phyloP scores from a whole-genome alignment of 148 eudicot species.

The Pouteria glomerata region DNA sequence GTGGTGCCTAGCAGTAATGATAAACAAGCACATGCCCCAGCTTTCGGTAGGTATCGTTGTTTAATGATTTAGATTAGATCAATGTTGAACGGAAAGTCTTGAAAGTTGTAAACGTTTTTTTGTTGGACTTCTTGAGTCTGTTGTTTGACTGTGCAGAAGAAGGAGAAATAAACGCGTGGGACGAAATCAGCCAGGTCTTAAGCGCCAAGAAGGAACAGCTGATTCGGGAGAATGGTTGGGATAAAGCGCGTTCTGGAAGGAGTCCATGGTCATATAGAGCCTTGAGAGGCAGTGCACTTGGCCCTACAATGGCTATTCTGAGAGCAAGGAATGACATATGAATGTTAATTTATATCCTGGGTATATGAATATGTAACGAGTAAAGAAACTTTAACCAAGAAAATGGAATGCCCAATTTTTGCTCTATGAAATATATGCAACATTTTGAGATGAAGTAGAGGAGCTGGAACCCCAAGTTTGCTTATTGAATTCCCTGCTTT shows the following conservation, averaged over 20 bases:
- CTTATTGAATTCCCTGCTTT: not conserved
- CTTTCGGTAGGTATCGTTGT: conserved; percentile 27
- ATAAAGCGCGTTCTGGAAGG: conserved; percentile 29
- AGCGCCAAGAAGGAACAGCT: conserved; percentile 60
- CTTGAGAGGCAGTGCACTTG: conserved; percentile 54
- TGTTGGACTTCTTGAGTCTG: not conserved
- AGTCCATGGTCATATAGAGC: conserved; percentile 65
- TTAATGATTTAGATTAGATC: not conserved
- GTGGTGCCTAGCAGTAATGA: conserved; percentile 13
- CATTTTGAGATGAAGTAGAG: not conserved
- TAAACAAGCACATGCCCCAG: conserved; percentile 21
- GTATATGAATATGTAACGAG: not conserved
- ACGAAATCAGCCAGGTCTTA: conserved; percentile 49
- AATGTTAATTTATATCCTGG: not conserved
- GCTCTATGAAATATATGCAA: not conserved
- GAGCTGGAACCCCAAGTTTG: not conserved
- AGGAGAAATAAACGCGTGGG: conserved; percentile 48
- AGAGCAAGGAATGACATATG: conserved; percentile 46
- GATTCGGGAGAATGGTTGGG: conserved; percentile 43
- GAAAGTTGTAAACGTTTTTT: not conserved
- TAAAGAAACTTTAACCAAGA: not conserved
- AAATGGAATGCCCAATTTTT: not conserved
- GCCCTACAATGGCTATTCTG: conserved; percentile 68
- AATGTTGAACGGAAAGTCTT: not conserved
- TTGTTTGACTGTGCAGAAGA: conserved; percentile 11